Base-by-base conservation (phyloP, 768 basidiomycete genomes). In the Russula griseocarnosa region DNA sequence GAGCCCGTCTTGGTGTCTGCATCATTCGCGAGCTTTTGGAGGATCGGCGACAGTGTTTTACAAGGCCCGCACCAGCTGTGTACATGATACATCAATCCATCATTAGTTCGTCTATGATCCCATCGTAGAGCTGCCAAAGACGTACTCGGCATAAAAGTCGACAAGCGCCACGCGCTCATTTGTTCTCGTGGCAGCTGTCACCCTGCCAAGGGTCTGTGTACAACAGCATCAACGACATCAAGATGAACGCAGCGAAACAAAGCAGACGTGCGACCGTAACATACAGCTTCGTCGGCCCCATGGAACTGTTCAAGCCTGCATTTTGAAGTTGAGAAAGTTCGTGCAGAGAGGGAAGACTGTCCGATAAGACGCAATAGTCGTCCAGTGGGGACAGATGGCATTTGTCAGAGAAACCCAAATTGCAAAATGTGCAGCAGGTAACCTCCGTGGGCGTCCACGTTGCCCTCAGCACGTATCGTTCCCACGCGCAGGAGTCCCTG, bases 1-100 rank as follows among this genome's bases (percentile, higher is more conserved):
- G 80, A 80, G 13, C 81, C 83, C 4, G 86, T 72, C 63, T 73
- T 81, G 46, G 74, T 59, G 26, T 72, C 69, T 28, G 78, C 69
- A 62, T 83, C 80, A 20, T 69, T 70, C 13, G 86, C 80, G n/a
- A 88, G 69, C 61, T 79, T 81, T 69, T 88, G 78, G 26, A 93
- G 76, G 58, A 88, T 74, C 28, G 91, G 91, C 1, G 88, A 85
- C 46, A 93, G 80, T 71, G 79, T 74, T 68, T 81, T 86, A 76
- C 90, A 93, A 44, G 90, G 90, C 8, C 79, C 76, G 67, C 90
- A 92, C 91, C 90, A 92, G 65, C 90, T 92, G 67, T 92, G 67
- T 42, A 9, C 16, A 20, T 9, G 55, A 46, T 20, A 28, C 26
- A 20, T 36, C 49, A 22, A 38, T 38, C 53, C n/a, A 32, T 34